Base-by-base conservation (phyloP, 2,329 filamentous ascomycete species). In the Diaporthe sp. region DNA sequence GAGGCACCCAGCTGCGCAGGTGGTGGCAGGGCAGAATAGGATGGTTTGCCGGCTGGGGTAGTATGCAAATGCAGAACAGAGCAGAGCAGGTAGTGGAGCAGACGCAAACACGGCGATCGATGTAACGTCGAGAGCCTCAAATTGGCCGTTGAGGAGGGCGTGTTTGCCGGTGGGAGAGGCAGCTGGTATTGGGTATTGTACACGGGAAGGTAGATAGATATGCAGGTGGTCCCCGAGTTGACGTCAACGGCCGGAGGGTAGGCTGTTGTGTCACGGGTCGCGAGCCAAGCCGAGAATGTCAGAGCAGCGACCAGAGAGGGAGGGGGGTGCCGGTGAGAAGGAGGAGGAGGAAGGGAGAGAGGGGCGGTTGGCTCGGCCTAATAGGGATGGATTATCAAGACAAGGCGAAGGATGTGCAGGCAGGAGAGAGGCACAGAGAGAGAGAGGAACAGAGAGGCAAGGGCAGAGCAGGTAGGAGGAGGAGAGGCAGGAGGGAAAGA, bases 201-300 rank as follows among this genome's bases (percentile, higher is more conserved):
- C 40, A 33, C 25, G 12, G 17, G 12, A 25, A 25, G 35, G 66
- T 22, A 47, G 40, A 28, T 42, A 61, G 57, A 61, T 50, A 52
- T 64, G 60, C 57, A 64, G 70, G 42, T 64, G 70, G 60, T 72
- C 50, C 70, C 57, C 57, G 10, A 10, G 45, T 57, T 72, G 70
- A 64, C 70, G 70, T 72, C 70, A 58, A 64, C 54, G 38, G 13
- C 70, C 60, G 28, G 47, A 38, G 25, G 35, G 17, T 64, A n/a
- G 35, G 55, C 57, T 72, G 57, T 45, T 72, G 70, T 72, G 70
- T 72, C 35, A 72, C 55, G n/a, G 57, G 70, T 55, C n/a, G 70
- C 12, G 64, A 15, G 42, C 54, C 52, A 68, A 68, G 64, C 47
- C 47, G 64, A 68, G 33, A 68, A 15, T n/a, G 33, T 40, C n/a